phyloP scores from a whole-genome alignment of 2,329 filamentous ascomycete species.

The Polytolypa hystricis region DNA sequence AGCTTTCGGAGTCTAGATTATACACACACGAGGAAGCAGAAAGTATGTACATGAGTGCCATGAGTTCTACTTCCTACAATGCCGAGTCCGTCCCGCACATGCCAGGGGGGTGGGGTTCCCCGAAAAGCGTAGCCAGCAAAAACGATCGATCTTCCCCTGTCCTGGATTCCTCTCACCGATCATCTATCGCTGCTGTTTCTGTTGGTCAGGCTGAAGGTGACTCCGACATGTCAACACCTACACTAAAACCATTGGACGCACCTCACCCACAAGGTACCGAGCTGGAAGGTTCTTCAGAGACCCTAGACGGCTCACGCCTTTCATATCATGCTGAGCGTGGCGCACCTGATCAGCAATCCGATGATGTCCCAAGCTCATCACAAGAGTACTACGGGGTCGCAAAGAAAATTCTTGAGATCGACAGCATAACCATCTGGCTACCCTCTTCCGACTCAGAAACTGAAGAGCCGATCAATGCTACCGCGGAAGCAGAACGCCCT shows the following conservation, averaged over 20 bases:
- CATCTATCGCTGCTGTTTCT: constrained; percentile 1
- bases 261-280: too few relatives aligned
- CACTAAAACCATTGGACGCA: neutral
- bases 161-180: neutral
- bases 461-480: too few relatives aligned
- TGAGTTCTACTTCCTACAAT: constrained; percentile 33
- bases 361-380: constrained; percentile 5
- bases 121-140: constrained; percentile 11
- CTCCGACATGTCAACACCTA: neutral
- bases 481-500: constrained; percentile 6
- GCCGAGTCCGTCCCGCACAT: constrained; percentile 23
- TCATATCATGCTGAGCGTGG: neutral
- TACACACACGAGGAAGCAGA: constrained; percentile 41
- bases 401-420: constrained; percentile 26
- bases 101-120: constrained; percentile 33
- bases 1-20: constrained; percentile 36
- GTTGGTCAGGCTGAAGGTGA: neutral
- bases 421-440: constrained; percentile 26
- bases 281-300: too few relatives aligned
- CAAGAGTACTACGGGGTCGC: constrained; percentile 19
- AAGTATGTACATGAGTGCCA: constrained; percentile 45
- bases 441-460: constrained; percentile 20
- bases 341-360: neutral
- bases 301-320: too few relatives aligned
- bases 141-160: constrained; percentile 5